Base-by-base conservation (phyloP, 2,329 filamentous ascomycete genomes). In the Zymoseptoria passerinii region DNA sequence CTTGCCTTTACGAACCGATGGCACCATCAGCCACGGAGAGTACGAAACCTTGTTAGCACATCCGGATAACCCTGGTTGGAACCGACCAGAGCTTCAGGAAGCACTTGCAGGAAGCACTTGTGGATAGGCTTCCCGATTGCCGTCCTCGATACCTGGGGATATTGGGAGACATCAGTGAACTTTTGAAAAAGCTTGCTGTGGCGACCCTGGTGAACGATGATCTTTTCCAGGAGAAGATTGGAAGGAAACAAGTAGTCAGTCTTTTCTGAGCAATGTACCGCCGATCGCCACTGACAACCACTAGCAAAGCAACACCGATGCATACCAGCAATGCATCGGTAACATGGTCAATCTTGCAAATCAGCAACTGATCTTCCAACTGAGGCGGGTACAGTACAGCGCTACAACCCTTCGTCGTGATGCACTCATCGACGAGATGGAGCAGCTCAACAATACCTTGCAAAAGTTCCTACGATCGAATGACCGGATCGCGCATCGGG, bases 71-170 rank as follows among this genome's bases (percentile, higher is more conserved):
- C 53, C 55, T 3, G 65, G 49, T 4, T 71, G 68, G 68, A 50
- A 62, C 50, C 58, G 65, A 44, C 16, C 51, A 9, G 57, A 66
- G 9, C 58, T 69, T 5, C 62, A 66, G 10, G 55, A 57, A 3
- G 66, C 58, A 19, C 61, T 70, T 16, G 54, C 52, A 9, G 51
- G 63, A n/a, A 59, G 66, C 58, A 19, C 61, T 70, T 16, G 54
- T 51, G 10, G 51, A 64, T 13, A 59, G 68, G 3, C 58, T 72
- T 1, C 58, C 62, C 4, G 62, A 64, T n/a, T 58, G 64, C 52
- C 66, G 70, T 52, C 51, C 60, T 4, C 13, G 64, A 1, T 71
- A 70, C 35, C 44, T 69, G 8, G 61, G 65, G 4, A 66, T 65
- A 8, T 63, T 71, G 19, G 48, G 55, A 20, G 62, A 67, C 9